Base-by-base conservation (phyloP, 257 asterid genomes). In the Rhazya stricta region DNA sequence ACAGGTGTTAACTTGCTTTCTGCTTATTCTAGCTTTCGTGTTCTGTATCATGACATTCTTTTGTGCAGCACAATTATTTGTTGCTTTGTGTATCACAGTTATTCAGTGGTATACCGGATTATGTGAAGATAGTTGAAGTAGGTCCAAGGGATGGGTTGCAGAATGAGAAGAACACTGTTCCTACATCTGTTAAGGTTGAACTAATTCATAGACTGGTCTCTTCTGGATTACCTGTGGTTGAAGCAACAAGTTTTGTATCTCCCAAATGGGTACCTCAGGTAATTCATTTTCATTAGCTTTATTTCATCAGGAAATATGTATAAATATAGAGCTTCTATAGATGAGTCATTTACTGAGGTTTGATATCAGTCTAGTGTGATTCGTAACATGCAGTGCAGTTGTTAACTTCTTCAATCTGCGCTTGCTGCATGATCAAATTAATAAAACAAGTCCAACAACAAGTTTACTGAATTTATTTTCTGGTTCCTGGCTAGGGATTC, bases 241-340 rank as follows among this genome's bases (percentile, higher is more conserved):
- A 94, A 83, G 97, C 93, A 65, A 94, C 99, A 57, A 91, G 99
- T 81, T 94, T 94, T 78, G 99, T 94, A 69, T 94, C 99, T 5
- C 97, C 97, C 65, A 91, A 90, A 81, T 92, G 99, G 97, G 97
- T 94, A 34, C 99, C 97, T 63, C 99, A 94, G 97, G 98, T 94
- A 86, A 84, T 60, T 51, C 75, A 29, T 74, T 23, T 73, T 41
- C 32, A 41, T 29, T 39, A 39, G 58, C 48, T 58, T 61, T 62
- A 43, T 45, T 32, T 9, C 71, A 54, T 72, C 67, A 46, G 63
- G 71, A 58, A 74, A 74, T 43, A 25, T 18, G 25, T 43, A 10
- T 32, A 13, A 74, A 11, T 18, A 0, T 9, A 60, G 41, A 29
- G 10, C 30, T 41, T 8, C 37, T 72, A 67, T 30, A 23, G 12